Base-by-base conservation (phyloP, 495 filamentous ascomycete species). In the Penicillium pancosmium region DNA sequence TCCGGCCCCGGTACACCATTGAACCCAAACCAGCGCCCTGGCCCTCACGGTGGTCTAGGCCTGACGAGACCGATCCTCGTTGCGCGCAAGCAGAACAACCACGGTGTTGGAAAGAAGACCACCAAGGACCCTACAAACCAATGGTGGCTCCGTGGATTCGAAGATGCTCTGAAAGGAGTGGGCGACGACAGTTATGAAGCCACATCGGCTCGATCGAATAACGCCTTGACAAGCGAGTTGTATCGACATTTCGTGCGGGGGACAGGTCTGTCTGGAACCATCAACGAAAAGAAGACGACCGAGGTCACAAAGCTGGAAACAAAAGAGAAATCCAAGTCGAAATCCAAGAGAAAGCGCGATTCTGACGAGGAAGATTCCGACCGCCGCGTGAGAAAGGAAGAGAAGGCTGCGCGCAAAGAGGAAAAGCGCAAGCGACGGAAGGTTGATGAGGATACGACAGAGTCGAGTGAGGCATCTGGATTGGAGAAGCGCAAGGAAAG, bases 221-320 rank as follows among this genome's bases (percentile, higher is more conserved):
- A 81, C 64, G 69, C 73, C 54, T 61, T 77, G 58, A 76, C 70
- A 34, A 78, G 83, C 34, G 89, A 91, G 27, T 77, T 97, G 6
- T 97, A 97, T 71, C 83, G 87, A 15, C 85, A 82, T 56, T 97
- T 97, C 69, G 90, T 96, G 11, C 80, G 81, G 56, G 92, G 92
- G 16, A 85, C 90, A 55, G 73, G 80, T 38, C 72, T 96, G 54
- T 74, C 76, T n/a, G 92, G 92, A 11, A 92, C 90, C 5, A 67
- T 88, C 23, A 64, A 71, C 61, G 56, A 57, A 23, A 66, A 73
- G 61, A 44, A 62, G 23, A 49, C 25, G 8, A 15, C n/a, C 16
- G 40, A 48, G 19, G 36, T 59, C 15, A 43, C 9, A 46, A 27
- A 40, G 16, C 49, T 48, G 43, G 9, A 59, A 46, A n/a, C 50